Conservation (phyloP, 345 rosid species). For the Atalantia buxifolia region DNA sequence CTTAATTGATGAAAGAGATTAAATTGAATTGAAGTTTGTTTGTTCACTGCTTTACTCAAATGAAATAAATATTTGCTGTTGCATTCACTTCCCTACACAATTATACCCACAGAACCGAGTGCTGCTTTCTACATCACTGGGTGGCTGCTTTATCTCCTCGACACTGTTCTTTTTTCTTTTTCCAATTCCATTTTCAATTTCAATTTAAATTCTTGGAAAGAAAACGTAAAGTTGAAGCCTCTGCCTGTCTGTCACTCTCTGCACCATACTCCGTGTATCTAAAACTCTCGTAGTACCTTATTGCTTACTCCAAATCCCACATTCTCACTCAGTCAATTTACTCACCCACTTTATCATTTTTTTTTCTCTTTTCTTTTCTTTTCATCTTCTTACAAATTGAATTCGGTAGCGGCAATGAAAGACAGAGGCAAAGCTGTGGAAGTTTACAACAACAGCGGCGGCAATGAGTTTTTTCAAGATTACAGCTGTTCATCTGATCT, state of each 20-base stretch:
- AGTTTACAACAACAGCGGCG: slow-evolving; percentile 24
- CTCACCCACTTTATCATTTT: slow-evolving; percentile 13
- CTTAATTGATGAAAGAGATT: neutral
- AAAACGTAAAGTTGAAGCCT: slow-evolving; percentile 80
- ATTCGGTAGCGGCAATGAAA: slow-evolving; percentile 45
- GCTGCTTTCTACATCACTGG: slow-evolving; percentile 36
- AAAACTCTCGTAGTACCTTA: slow-evolving; percentile 39
- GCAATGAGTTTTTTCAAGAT: slow-evolving; percentile 34
- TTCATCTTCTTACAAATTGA: neutral
- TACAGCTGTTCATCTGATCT: slow-evolving; percentile 51
- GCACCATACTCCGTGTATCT: slow-evolving; percentile 19
- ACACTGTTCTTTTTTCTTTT: slow-evolving; percentile 9
- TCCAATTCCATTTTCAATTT: neutral
- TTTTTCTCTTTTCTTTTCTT: slow-evolving; percentile 14
- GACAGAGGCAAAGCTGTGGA: slow-evolving; percentile 85
- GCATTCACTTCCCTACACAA: slow-evolving; percentile 44
- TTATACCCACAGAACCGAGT: slow-evolving; percentile 34
- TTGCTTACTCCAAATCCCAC: slow-evolving; percentile 17
- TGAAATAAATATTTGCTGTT: slow-evolving; percentile 17
- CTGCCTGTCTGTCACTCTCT: slow-evolving; percentile 48
- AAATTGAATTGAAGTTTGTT: neutral
- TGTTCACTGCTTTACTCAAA: slow-evolving; percentile 28
- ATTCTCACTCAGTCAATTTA: slow-evolving; percentile 10
- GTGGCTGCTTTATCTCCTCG: slow-evolving; percentile 20
- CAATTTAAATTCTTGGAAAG: slow-evolving; percentile 4